These are phyloP conservation scores for Venturia effusa DNA, from an alignment of 2,329 filamentous ascomycete species.

Conservation along the genomic window DNA sequence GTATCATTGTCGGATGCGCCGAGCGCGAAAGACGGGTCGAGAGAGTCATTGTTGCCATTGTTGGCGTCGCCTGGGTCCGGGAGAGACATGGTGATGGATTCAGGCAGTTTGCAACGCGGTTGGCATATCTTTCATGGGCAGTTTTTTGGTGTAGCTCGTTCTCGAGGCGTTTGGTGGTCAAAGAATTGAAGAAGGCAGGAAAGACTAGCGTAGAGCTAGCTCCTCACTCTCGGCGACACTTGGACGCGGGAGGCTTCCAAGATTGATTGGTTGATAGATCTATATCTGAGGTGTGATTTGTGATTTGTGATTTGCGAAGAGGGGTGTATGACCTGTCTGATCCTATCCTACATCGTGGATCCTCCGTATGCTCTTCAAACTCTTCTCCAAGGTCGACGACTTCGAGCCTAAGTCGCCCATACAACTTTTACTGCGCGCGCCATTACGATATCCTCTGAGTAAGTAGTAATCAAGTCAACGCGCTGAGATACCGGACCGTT, in stretches of 20 bases:
- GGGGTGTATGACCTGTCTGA: not conserved
- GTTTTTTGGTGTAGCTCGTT: not conserved
- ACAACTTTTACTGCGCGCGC: not conserved
- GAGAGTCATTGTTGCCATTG: not conserved
- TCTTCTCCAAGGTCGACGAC: slow-evolving; percentile 3
- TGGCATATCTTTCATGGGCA: not conserved
- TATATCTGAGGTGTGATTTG: no score
- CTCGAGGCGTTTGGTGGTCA: not conserved
- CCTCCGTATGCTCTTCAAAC: not conserved
- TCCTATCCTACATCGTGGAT: not conserved
- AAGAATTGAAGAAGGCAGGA: not conserved
- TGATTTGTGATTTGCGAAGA: no score
- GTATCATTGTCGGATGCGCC: slow-evolving; percentile 1
- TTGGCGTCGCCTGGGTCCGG: not conserved
- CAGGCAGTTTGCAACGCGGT: not conserved
- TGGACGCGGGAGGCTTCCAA: not conserved
- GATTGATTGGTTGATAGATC: not conserved
- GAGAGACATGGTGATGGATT: not conserved
- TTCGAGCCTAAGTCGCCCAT: not conserved
- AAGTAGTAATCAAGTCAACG: no score
- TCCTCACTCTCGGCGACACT: not conserved
- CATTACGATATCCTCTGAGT: not conserved
- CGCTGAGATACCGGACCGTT: no score
- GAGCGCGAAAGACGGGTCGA: slow-evolving; percentile 1
- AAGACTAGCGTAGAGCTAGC: not conserved